Evolutionary conservation across 768 basidiomycete species (phyloP).

Genomic region (Phlebiopsis gigantea): DNA sequence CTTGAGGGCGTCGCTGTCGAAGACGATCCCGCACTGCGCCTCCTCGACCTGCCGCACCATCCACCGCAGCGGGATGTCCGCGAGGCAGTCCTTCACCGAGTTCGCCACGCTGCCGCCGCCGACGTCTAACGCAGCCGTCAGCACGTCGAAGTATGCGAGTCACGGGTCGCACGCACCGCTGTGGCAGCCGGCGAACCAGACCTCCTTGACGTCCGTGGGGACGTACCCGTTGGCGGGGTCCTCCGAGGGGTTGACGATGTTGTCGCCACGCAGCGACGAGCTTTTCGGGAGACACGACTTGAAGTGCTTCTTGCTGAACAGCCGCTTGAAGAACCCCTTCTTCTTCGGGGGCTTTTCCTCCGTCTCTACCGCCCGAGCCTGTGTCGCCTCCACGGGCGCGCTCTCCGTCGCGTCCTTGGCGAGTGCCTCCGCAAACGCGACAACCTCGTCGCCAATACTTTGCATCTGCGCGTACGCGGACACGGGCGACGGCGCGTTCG

Average conservation of each 20-base stretch:
- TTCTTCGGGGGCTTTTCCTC: background rate
- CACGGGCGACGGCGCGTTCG: background rate
- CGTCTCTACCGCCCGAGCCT: too few species aligned
- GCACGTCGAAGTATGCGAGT: background rate
- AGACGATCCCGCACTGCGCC: slow-evolving; percentile 55
- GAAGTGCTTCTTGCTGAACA: background rate
- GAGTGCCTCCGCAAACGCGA: background rate
- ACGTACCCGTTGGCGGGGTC: slow-evolving; percentile 3
- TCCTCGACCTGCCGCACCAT: slow-evolving; percentile 66
- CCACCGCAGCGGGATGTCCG: slow-evolving; percentile 68
- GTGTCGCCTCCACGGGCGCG: background rate
- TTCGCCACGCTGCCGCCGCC: slow-evolving; percentile 60
- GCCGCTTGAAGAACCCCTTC: background rate
- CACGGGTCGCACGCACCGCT: slow-evolving; percentile 39
- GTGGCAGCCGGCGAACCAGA: slow-evolving; percentile 79
- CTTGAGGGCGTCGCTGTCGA: slow-evolving; percentile 44
- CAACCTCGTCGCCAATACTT: too few species aligned
- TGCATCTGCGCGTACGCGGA: background rate
- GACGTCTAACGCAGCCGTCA: slow-evolving; percentile 42
- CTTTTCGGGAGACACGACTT: background rate
- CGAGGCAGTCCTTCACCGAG: slow-evolving; percentile 35
- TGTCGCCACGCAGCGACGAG: background rate
- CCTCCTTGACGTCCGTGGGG: slow-evolving; percentile 60
- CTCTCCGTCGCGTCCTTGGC: background rate
- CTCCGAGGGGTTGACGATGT: background rate